Evolutionary conservation across 331 rosid species (phyloP).

Genomic region (Acacia concinna): DNA sequence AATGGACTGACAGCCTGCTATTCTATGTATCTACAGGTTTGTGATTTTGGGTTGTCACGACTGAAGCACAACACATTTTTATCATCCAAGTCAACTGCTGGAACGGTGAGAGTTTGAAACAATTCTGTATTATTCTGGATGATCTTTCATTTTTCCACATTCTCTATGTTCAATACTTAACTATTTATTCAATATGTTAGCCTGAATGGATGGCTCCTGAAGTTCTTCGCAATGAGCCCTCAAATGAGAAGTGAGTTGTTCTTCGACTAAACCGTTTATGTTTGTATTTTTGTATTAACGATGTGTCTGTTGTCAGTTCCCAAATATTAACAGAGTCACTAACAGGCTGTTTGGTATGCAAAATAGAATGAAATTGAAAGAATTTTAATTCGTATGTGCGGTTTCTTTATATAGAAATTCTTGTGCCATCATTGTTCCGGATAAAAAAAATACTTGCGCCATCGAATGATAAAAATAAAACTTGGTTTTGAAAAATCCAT

Average conservation of each 20-base stretch:
- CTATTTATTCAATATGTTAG: slow-evolving; percentile 47
- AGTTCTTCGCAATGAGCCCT: slow-evolving; percentile 97
- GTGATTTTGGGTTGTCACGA: slow-evolving; percentile 97
- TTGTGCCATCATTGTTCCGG: too few relatives aligned
- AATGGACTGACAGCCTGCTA: background rate
- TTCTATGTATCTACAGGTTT: slow-evolving; percentile 50
- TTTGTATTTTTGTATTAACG: slow-evolving; percentile 4
- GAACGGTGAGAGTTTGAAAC: slow-evolving; percentile 80
- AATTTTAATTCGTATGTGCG: too few relatives aligned
- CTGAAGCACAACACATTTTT: slow-evolving; percentile 95
- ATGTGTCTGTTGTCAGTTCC: slow-evolving; percentile 17
- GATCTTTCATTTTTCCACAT: slow-evolving; percentile 22
- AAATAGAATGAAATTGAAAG: background rate
- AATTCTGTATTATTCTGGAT: background rate
- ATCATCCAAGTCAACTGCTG: slow-evolving; percentile 99
- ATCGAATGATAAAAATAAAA: too few relatives aligned
- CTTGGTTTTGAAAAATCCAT: background rate
- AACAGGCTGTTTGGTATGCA: background rate
- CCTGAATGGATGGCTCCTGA: slow-evolving; percentile 99
- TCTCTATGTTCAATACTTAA: slow-evolving; percentile 34
- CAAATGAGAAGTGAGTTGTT: slow-evolving; percentile 92
- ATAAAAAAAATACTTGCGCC: too few relatives aligned
- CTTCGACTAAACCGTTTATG: slow-evolving; percentile 12
- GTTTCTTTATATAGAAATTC: too few relatives aligned
- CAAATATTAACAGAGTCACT: slow-evolving; percentile 17